A percentile compares a stretch with the other conserved stretches of the same genome.
Evolutionary conservation across 495 filamentous ascomycete species (phyloP).

Genomic region (Neurospora pannonica): DNA sequence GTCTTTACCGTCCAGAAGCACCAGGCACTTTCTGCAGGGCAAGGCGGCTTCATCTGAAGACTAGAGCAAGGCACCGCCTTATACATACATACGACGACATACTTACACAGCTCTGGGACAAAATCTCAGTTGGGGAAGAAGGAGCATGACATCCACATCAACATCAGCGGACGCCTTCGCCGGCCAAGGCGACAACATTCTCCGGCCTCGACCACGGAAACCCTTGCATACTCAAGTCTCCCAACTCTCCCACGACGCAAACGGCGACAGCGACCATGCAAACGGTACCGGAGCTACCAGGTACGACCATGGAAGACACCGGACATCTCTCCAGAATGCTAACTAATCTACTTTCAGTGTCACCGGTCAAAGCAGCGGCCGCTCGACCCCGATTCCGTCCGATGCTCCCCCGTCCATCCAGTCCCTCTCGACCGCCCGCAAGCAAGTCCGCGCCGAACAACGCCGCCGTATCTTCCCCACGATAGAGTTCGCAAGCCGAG

Average conservation of each 20-base stretch:
- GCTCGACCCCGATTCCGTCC: slow-evolving; percentile 77
- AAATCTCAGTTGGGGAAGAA: not conserved
- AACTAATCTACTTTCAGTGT: slow-evolving; percentile 4
- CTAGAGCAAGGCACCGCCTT: not conserved
- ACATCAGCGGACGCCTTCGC: slow-evolving; percentile 21
- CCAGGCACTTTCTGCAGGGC: not conserved
- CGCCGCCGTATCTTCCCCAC: slow-evolving; percentile 89
- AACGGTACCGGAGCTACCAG: not conserved
- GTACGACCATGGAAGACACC: not conserved
- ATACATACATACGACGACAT: not conserved
- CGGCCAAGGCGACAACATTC: slow-evolving; percentile 20
- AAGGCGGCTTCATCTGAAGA: not conserved
- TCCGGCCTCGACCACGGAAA: slow-evolving; percentile 35
- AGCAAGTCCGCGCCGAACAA: slow-evolving; percentile 73
- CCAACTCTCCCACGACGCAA: slow-evolving; percentile 25
- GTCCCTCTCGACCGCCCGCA: slow-evolving; percentile 74
- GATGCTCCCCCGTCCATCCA: slow-evolving; percentile 87
- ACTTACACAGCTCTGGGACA: not conserved
- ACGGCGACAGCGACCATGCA: not conserved
- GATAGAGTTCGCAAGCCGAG: slow-evolving; percentile 82
- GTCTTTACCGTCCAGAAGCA: not conserved
- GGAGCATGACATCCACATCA: slow-evolving; percentile 6
- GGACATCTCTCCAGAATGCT: not conserved
- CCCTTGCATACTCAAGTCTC: slow-evolving; percentile 32
- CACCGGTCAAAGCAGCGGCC: slow-evolving; percentile 47